These are phyloP conservation scores for Uromyces viciae-fabae DNA, from an alignment of 1,284 basidiomycete species.

Conservation along the genomic window DNA sequence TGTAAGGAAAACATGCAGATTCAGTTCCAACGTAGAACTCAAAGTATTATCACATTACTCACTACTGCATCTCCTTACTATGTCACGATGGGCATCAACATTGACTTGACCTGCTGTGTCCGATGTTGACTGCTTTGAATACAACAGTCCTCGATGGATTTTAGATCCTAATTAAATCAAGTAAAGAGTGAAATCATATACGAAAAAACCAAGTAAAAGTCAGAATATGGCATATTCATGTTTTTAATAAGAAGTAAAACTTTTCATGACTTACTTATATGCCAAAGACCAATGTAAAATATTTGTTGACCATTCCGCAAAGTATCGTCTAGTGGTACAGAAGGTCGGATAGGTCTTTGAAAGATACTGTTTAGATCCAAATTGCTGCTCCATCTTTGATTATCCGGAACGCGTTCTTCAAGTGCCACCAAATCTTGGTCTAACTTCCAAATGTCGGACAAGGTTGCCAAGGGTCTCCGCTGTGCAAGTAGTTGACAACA, in stretches of 20 bases:
- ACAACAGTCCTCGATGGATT: conserved; percentile 38
- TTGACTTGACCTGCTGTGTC: conserved; percentile 18
- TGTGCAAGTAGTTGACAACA: conserved; percentile 37
- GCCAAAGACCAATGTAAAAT: conserved; percentile 42
- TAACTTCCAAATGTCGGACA: conserved; percentile 37
- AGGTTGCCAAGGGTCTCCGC: conserved; percentile 26
- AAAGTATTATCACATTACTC: not conserved
- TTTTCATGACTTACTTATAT: conserved; percentile 9
- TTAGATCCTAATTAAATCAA: conserved; percentile 27
- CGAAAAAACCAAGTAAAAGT: not conserved
- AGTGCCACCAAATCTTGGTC: conserved; percentile 35
- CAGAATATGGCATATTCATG: not conserved
- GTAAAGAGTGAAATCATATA: not conserved
- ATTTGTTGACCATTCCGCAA: conserved; percentile 41
- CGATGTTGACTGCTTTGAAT: conserved; percentile 6
- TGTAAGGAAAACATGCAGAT: not conserved
- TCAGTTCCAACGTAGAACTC: not conserved
- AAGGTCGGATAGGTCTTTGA: not conserved
- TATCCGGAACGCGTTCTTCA: conserved; percentile 20
- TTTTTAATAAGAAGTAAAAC: not conserved
- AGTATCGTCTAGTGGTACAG: conserved; percentile 16
- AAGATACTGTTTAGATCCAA: conserved; percentile 1
- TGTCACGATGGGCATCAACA: conserved; percentile 35
- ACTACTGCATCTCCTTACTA: conserved; percentile 22
- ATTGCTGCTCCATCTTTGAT: conserved; percentile 24